Percentiles rank a stretch among this genome's conserved stretches.
These are phyloP conservation scores for Brassica hybrid DNA, from an alignment of 441 rosid species.

Conservation along the genomic window DNA sequence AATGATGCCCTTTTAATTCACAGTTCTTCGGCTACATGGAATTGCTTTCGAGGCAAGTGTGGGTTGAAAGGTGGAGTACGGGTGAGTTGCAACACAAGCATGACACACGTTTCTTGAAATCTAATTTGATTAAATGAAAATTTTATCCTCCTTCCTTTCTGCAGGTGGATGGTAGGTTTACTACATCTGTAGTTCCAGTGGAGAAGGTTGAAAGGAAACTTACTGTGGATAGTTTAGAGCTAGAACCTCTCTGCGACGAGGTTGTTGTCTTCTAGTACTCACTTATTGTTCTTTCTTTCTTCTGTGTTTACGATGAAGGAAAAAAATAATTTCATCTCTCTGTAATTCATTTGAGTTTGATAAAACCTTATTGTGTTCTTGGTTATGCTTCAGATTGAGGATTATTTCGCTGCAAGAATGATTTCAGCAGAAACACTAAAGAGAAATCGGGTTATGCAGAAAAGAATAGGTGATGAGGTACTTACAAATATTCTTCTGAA, in stretches of 20 bases:
- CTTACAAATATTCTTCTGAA: conserved; percentile 25
- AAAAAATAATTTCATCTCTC: too few relatives aligned
- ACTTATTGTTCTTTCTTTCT: conserved; percentile 7
- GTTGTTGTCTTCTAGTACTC: conserved; percentile 48
- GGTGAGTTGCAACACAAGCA: conserved; percentile 47
- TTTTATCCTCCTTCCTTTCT: conserved; percentile 10
- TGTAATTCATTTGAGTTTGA: conserved; percentile 11
- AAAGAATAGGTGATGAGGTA: conserved; percentile 66
- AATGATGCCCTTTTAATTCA: conserved; percentile 7
- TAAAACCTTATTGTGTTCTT: conserved; percentile 30
- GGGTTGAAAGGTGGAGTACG: conserved; percentile 68
- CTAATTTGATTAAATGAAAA: neutral
- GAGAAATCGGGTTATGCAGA: conserved; percentile 90
- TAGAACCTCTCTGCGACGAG: conserved; percentile 80
- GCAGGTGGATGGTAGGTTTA: conserved; percentile 57
- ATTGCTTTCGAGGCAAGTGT: conserved; percentile 84
- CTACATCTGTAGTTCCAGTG: conserved; percentile 37
- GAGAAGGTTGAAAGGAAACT: conserved; percentile 54
- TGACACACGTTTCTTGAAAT: neutral
- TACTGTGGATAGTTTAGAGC: conserved; percentile 58
- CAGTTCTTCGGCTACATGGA: conserved; percentile 78
- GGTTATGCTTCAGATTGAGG: conserved; percentile 64
- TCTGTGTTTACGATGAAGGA: conserved; percentile 21
- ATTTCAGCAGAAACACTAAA: conserved; percentile 70
- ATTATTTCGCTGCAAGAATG: conserved; percentile 74